Evolutionary conservation across 2,329 filamentous ascomycete species (phyloP).

Genomic region (Zymoseptoria ardabiliae): DNA sequence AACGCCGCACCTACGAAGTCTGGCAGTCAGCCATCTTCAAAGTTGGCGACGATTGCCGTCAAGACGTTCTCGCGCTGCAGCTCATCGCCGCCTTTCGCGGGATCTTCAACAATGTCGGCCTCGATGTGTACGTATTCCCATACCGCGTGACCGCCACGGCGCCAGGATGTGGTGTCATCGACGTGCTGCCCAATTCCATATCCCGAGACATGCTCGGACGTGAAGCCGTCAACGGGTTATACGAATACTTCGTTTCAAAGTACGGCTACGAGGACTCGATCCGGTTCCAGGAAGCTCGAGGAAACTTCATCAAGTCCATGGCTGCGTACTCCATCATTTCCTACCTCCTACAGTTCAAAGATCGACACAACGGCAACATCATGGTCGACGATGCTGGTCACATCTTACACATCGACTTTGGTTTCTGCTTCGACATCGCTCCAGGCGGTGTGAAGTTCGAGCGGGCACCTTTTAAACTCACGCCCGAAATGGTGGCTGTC

Average conservation of each 20-base stretch:
- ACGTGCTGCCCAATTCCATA: constrained; percentile 94
- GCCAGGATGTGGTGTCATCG: constrained; percentile 94
- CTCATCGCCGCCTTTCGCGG: constrained; percentile 97
- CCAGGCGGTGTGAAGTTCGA: constrained; percentile 97
- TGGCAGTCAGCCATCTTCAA: constrained; percentile 99
- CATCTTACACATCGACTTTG: constrained; percentile 97
- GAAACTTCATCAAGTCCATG: constrained; percentile 99
- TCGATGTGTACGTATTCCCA: constrained; percentile 95
- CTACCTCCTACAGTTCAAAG: constrained; percentile 96
- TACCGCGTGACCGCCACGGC: constrained; percentile 97
- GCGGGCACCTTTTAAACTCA: constrained; percentile 96
- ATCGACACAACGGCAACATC: constrained; percentile 98
- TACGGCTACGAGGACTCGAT: constrained; percentile 96
- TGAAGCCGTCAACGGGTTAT: constrained; percentile 94
- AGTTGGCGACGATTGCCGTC: constrained; percentile 94
- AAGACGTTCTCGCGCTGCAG: constrained; percentile 92
- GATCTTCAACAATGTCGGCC: constrained; percentile 89
- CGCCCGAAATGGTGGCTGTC: constrained; percentile 95
- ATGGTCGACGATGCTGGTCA: constrained; percentile 98
- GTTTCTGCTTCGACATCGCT: constrained; percentile 98
- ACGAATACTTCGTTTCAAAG: constrained; percentile 96
- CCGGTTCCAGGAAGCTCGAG: constrained; percentile 87
- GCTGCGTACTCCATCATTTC: constrained; percentile 96
- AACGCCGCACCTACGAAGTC: constrained; percentile 63
- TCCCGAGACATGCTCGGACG: constrained; percentile 97